Percentiles rank a stretch among this genome's conserved stretches.
Evolutionary conservation across 352 stramenopile species (phyloP).

Genomic region (Pythium rishiriense): DNA sequence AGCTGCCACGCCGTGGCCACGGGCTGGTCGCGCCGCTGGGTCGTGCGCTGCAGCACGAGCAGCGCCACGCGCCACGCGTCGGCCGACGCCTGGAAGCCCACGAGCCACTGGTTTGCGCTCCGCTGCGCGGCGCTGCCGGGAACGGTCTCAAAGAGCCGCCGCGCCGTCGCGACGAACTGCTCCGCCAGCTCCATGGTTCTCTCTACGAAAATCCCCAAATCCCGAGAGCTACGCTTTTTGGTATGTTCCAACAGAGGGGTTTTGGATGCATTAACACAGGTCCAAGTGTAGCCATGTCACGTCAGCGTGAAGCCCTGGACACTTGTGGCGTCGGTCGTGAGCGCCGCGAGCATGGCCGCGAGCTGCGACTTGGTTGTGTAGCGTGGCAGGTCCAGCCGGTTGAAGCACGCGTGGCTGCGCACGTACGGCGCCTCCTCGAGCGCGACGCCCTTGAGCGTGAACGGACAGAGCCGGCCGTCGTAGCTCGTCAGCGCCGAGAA

Average conservation of each 20-base stretch:
- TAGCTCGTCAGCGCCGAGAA: constrained; percentile 79
- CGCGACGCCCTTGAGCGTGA: constrained; percentile 50
- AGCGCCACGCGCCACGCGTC: constrained; percentile 62
- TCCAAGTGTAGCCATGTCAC: constrained; percentile 22
- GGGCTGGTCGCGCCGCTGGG: background rate
- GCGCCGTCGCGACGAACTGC: constrained; percentile 55
- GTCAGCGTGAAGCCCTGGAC: constrained; percentile 69
- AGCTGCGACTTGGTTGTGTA: constrained; percentile 90
- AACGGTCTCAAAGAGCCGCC: constrained; percentile 65
- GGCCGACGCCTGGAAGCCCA: constrained; percentile 55
- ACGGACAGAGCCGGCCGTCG: constrained; percentile 73
- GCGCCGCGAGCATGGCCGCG: constrained; percentile 54
- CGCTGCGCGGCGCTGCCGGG: constrained; percentile 53
- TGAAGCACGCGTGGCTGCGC: constrained; percentile 48
- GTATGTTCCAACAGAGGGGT: background rate
- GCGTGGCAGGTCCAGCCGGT: constrained; percentile 90
- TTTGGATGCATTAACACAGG: background rate
- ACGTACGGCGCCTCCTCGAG: constrained; percentile 47
- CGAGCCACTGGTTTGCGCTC: constrained; percentile 69
- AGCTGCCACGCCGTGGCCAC: constrained; percentile 4
- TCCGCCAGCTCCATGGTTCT: constrained; percentile 31
- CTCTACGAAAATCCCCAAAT: background rate
- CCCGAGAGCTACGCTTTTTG: background rate
- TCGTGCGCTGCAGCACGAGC: constrained; percentile 45
- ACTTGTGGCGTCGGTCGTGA: constrained; percentile 48